These are phyloP conservation scores for Pholiota conissans DNA, from an alignment of 768 basidiomycete genomes.

Conservation along the genomic window DNA sequence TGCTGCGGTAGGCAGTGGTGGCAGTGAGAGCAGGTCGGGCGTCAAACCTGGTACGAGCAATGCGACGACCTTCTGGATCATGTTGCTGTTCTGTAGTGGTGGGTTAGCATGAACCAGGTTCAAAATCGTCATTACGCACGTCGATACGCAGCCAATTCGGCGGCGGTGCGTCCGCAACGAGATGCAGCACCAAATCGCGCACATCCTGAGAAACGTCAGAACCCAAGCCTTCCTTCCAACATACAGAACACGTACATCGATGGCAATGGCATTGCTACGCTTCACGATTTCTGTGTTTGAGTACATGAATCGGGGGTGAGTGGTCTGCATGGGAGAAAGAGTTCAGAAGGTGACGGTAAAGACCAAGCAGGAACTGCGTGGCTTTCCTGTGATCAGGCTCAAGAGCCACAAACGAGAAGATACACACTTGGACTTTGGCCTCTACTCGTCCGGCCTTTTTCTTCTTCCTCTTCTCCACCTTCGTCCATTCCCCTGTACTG, in stretches of 20 bases:
- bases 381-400: slow-evolving; percentile 8
- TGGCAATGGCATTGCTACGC: slow-evolving; percentile 72
- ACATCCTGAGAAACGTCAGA: slow-evolving; percentile 59
- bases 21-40: slow-evolving; percentile 68
- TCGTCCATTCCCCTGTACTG: slow-evolving; percentile 51
- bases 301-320: slow-evolving; percentile 80
- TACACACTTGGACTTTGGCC: slow-evolving; percentile 55
- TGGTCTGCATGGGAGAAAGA: slow-evolving; percentile 33
- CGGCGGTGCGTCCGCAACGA: slow-evolving; percentile 80
- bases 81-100: slow-evolving; percentile 58
- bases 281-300: slow-evolving; percentile 73
- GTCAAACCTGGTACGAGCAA: slow-evolving; percentile 88
- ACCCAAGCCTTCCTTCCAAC: not conserved
- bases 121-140: slow-evolving; percentile 39
- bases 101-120: not conserved
- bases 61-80: slow-evolving; percentile 76
- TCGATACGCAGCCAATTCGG: slow-evolving; percentile 87
- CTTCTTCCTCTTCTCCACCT: slow-evolving; percentile 68
- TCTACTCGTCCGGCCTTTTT: slow-evolving; percentile 67
- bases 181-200: slow-evolving; percentile 81
- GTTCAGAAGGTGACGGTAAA: slow-evolving; percentile 15
- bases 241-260: slow-evolving; percentile 77
- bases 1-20: slow-evolving; percentile 69
- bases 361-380: slow-evolving; percentile 7
- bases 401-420: slow-evolving; percentile 4